A percentile compares a stretch with the other conserved stretches of the same genome.
phyloP scores from a whole-genome alignment of 139 green algal species.

The Spirogloea muscicola region DNA sequence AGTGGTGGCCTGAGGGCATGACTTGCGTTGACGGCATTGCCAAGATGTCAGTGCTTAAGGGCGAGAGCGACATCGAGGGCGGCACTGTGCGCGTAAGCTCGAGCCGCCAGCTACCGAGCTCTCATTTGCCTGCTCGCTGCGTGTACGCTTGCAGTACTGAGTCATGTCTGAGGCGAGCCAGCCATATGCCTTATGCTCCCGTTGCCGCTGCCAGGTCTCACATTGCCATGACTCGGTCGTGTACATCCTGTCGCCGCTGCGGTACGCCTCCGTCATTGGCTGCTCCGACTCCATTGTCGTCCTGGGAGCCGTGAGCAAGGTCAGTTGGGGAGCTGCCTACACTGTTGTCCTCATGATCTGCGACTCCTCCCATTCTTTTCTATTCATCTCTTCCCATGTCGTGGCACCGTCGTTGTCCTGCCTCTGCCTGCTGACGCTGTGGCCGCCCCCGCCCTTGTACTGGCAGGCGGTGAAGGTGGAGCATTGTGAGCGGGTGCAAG shows the following conservation, averaged over 20 bases:
- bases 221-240: conserved; percentile 49
- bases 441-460: background rate
- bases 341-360: too few species aligned
- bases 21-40: conserved; percentile 38
- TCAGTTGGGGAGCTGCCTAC: too few species aligned
- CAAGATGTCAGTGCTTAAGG: conserved; percentile 48
- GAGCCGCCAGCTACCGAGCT: too few species aligned
- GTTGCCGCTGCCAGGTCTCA: conserved; percentile 42
- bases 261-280: conserved; percentile 34
- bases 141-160: too few species aligned
- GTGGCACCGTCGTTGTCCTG: too few species aligned
- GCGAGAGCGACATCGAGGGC: conserved; percentile 27
- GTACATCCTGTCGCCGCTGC: conserved; percentile 39
- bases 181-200: too few species aligned
- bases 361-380: too few species aligned
- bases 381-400: too few species aligned
- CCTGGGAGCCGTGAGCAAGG: conserved; percentile 39
- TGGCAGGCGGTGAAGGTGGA: conserved; percentile 35
- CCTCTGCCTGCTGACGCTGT: background rate
- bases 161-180: too few species aligned
- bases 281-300: conserved; percentile 47
- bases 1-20: conserved; percentile 21
- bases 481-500: conserved; percentile 34
- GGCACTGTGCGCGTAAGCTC: conserved; percentile 31
- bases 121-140: too few species aligned